phyloP scores from a whole-genome alignment of 192 early-diverging fungal species.

The Rhizophagus prolifer region DNA sequence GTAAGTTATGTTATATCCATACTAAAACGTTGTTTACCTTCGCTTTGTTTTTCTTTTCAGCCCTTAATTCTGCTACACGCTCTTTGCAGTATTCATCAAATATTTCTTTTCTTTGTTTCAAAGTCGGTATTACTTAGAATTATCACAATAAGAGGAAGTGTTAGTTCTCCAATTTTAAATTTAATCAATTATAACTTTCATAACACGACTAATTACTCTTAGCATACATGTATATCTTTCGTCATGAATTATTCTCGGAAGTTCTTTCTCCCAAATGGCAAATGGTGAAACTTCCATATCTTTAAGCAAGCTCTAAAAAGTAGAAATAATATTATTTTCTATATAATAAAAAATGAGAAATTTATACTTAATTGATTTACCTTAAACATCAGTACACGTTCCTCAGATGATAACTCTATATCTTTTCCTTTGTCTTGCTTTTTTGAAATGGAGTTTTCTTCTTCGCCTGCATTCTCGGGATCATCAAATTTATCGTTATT shows the following conservation, averaged over 20 bases:
- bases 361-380: conserved; percentile 23
- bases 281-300: conserved; percentile 76
- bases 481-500: conserved; percentile 20
- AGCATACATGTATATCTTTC: conserved; percentile 53
- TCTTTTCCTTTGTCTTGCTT: conserved; percentile 35
- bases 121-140: conserved; percentile 39
- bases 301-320: conserved; percentile 51
- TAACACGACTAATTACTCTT: not conserved
- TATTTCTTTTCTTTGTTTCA: conserved; percentile 59
- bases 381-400: conserved; percentile 40
- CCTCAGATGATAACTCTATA: conserved; percentile 36
- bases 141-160: conserved; percentile 11
- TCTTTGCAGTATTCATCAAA: conserved; percentile 78
- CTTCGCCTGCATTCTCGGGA: not conserved
- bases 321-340: not conserved
- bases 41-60: conserved; percentile 44
- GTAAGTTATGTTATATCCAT: not conserved
- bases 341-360: not conserved
- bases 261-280: conserved; percentile 72
- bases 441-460: conserved; percentile 19
- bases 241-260: conserved; percentile 65
- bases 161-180: not conserved
- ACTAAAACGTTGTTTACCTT: conserved; percentile 34
- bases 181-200: not conserved
- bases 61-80: conserved; percentile 54